A percentile compares a stretch with the other conserved stretches of the same genome.
These are phyloP conservation scores for Coelastrella sp. DNA, from an alignment of 139 green algal genomes.

Conservation along the genomic window DNA sequence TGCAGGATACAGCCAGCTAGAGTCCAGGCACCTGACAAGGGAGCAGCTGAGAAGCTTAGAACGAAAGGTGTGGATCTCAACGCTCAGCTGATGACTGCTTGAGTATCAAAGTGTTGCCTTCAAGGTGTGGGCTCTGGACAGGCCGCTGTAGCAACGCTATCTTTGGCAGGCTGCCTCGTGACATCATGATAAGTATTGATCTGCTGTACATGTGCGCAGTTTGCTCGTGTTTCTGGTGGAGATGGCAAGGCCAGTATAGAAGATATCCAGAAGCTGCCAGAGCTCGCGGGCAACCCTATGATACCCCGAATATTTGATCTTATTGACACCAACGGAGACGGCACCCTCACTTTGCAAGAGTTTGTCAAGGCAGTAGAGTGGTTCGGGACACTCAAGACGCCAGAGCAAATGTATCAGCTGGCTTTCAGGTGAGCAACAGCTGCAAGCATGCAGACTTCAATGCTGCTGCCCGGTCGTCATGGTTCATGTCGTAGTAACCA, in stretches of 20 bases:
- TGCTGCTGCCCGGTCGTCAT: background rate
- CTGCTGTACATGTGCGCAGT: background rate
- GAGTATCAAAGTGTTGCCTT: no score
- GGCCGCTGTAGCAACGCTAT: background rate
- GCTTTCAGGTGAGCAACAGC: background rate
- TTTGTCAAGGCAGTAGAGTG: slow-evolving; percentile 33
- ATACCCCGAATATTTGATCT: slow-evolving; percentile 59
- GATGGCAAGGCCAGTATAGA: slow-evolving; percentile 46
- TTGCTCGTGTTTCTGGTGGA: slow-evolving; percentile 41
- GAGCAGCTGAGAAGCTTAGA: background rate
- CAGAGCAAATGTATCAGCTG: slow-evolving; percentile 17
- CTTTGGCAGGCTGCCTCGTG: background rate
- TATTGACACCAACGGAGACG: slow-evolving; percentile 54
- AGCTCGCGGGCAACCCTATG: slow-evolving; percentile 62
- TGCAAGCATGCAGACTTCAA: background rate
- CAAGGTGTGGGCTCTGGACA: background rate
- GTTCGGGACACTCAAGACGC: background rate
- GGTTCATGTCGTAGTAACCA: no score
- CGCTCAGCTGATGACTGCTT: no score
- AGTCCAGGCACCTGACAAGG: slow-evolving; percentile 13
- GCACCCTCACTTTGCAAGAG: slow-evolving; percentile 51
- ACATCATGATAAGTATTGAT: background rate
- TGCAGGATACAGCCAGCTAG: background rate
- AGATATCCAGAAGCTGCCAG: slow-evolving; percentile 52
- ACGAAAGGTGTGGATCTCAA: background rate